Base-by-base conservation (phyloP, 2,329 filamentous ascomycete genomes). In the Microdochium bolleyi region DNA sequence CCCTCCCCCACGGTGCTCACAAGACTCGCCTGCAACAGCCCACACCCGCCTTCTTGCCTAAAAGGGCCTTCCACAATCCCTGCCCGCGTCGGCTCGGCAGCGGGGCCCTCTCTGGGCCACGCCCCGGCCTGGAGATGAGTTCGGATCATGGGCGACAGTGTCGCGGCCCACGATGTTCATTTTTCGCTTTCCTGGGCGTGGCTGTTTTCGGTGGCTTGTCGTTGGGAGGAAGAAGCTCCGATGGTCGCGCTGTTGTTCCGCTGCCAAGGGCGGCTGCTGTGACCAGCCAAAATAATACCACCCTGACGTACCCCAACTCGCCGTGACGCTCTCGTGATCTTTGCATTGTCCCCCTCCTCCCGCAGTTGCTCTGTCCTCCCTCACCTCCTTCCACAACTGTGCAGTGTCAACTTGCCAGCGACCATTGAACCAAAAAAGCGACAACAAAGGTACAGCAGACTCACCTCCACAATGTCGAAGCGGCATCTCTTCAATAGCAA, bases 401-500 rank as follows among this genome's bases (percentile, higher is more conserved):
- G 24, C 48, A 13, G 13, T 24, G 11, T 11, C 2, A n/a, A n/a
- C n/a, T 19, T 51, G 24, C 16, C 25, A 38, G 30, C 30, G 34
- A 27, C 38, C 7, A 44, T 50, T 44, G 52, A 16, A 34, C 50
- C 54, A 14, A 8, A 38, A 3, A 14, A 8, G 14, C 7, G 5
- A 30, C 27, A 30, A 11, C 27, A 30, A 5, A 11, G 11, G 27
- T 11, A 30, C 27, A 34, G 32, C 19, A 10, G 2, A 21, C 51
- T 30, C 27, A 53, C 21, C 53, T 9, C 51, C 25, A 44, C 30
- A 54, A 80, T 81, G 77, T 80, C 77, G 24, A 77, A 70, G 53
- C 70, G 73, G 14, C 77, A 80, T 55, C 72, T 81, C 56, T 80
- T 78, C 61, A 64, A 74, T 54, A 77, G 77, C 16, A 58, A 76